phyloP scores from a whole-genome alignment of 352 stramenopile genomes.

The Phytophthora idaei region DNA sequence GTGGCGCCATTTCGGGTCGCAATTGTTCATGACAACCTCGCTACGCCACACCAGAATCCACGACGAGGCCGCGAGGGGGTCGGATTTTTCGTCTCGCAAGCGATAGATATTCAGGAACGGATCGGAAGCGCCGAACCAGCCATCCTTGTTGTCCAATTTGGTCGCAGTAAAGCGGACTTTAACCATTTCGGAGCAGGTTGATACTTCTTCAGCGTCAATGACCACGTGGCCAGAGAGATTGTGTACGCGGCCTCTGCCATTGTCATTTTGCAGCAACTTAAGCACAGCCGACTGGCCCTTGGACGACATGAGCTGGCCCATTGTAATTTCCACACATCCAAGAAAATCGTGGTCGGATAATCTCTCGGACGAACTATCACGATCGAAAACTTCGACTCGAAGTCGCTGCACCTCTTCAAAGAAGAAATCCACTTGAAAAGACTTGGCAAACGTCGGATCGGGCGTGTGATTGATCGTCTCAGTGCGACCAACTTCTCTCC shows the following conservation, averaged over 20 bases:
- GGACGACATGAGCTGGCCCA: slow-evolving; percentile 77
- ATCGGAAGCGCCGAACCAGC: slow-evolving; percentile 78
- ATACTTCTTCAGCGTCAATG: slow-evolving; percentile 77
- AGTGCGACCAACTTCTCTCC: slow-evolving; percentile 77
- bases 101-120: slow-evolving; percentile 82
- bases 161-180: slow-evolving; percentile 63
- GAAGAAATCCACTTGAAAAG: slow-evolving; percentile 76
- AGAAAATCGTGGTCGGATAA: slow-evolving; percentile 74
- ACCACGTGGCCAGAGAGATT: slow-evolving; percentile 67
- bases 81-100: slow-evolving; percentile 45
- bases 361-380: slow-evolving; percentile 66
- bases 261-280: slow-evolving; percentile 58
- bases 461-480: slow-evolving; percentile 76
- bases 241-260: slow-evolving; percentile 31
- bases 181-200: slow-evolving; percentile 63
- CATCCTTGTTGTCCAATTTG: slow-evolving; percentile 83
- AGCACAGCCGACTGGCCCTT: slow-evolving; percentile 65
- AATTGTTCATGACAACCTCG: slow-evolving; percentile 67
- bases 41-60: slow-evolving; percentile 78
- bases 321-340: slow-evolving; percentile 76
- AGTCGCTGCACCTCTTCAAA: slow-evolving; percentile 86
- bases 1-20: slow-evolving; percentile 66
- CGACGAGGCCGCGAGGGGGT: slow-evolving; percentile 44
- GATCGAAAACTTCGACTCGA: slow-evolving; percentile 81
- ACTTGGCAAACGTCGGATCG: slow-evolving; percentile 73